Percentiles rank a stretch among this genome's conserved stretches.
Evolutionary conservation across 1,284 basidiomycete genomes (phyloP).

Genomic region (Mycosarcoma mackinlayi): DNA sequence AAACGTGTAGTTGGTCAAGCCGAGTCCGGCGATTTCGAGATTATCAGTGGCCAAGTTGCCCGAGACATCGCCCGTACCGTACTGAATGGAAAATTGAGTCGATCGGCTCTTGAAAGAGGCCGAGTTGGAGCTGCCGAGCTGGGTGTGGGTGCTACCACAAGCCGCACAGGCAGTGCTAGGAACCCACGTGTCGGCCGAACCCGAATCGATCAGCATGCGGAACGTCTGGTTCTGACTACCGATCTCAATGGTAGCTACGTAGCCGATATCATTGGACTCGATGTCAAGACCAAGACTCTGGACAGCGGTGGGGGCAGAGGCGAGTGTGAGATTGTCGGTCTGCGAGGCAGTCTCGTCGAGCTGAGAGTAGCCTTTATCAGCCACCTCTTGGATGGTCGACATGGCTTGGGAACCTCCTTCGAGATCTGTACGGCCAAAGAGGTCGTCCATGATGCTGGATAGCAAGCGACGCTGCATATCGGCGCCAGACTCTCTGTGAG

Average conservation of each 20-base stretch:
- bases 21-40: conserved; percentile 77
- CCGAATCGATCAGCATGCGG: conserved; percentile 79
- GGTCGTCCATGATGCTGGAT: conserved; percentile 24
- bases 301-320: conserved; percentile 69
- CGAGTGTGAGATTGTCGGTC: conserved; percentile 42
- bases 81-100: conserved; percentile 78
- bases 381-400: conserved; percentile 14
- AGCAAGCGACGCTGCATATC: conserved; percentile 36
- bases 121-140: conserved; percentile 77
- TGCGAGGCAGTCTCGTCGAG: conserved; percentile 29
- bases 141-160: conserved; percentile 71
- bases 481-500: conserved; percentile 13
- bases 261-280: conserved; percentile 74
- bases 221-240: conserved; percentile 81
- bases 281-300: conserved; percentile 80
- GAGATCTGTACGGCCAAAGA: conserved; percentile 25
- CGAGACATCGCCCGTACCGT: conserved; percentile 77
- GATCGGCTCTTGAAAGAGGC: conserved; percentile 74
- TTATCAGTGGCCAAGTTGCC: conserved; percentile 79
- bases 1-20: conserved; percentile 76
- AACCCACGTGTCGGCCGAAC: conserved; percentile 83
- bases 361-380: conserved; percentile 27
- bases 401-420: conserved; percentile 24
- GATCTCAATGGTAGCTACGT: conserved; percentile 80
- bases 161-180: conserved; percentile 47